Conservation (phyloP, 2,329 filamentous ascomycete genomes). For the Neofusicoccum umdonicola region DNA sequence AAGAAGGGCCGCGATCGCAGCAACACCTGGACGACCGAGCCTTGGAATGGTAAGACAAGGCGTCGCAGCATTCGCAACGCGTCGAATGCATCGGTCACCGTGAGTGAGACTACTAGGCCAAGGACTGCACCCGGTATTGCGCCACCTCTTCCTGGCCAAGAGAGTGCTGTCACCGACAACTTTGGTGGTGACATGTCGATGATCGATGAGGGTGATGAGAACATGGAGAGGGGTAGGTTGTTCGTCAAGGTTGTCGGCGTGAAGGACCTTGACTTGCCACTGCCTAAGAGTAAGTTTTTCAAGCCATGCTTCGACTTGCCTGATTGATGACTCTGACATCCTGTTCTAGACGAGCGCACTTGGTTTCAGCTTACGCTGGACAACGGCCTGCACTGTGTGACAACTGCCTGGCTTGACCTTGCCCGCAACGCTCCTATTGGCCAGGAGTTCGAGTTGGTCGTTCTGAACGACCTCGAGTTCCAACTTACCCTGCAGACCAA, state of each 20-base stretch:
- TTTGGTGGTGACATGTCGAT: slow-evolving; percentile 57
- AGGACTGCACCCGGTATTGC: slow-evolving; percentile 61
- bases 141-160: slow-evolving; percentile 83
- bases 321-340: slow-evolving; percentile 19
- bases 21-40: slow-evolving; percentile 93
- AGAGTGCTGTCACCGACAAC: slow-evolving; percentile 68
- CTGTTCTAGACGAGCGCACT: slow-evolving; percentile 69
- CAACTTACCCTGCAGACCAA: slow-evolving; percentile 96
- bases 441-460: slow-evolving; percentile 96
- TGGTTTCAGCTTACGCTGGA: slow-evolving; percentile 98
- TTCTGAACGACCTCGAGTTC: slow-evolving; percentile 97
- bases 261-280: slow-evolving; percentile 87
- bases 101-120: slow-evolving; percentile 37
- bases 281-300: slow-evolving; percentile 75
- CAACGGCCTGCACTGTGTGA: slow-evolving; percentile 96
- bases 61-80: slow-evolving; percentile 62
- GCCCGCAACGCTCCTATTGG: slow-evolving; percentile 91
- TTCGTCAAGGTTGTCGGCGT: slow-evolving; percentile 99
- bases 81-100: slow-evolving; percentile 33
- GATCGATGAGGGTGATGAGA: slow-evolving; percentile 66
- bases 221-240: slow-evolving; percentile 80
- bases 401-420: slow-evolving; percentile 90
- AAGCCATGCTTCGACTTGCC: not conserved
- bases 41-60: slow-evolving; percentile 83
- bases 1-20: slow-evolving; percentile 65